Evolutionary conservation across 1,139 yeast genomes (phyloP), one percentile per base, ranked within the genome.

Genomic region (Candida sanyaensis): DNA sequence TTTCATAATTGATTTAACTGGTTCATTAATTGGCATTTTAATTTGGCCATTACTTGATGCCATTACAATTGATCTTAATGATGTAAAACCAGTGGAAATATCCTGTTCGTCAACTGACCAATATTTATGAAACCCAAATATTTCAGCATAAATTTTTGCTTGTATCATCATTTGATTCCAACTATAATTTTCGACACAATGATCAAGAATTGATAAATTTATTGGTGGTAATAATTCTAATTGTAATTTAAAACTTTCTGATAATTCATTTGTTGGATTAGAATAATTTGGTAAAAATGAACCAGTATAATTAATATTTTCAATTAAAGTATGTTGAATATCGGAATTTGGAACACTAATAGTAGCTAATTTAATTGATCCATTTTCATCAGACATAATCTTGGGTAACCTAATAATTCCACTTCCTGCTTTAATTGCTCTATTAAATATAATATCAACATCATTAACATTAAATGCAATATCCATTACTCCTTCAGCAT

Each of bases 91-190:
- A 0, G 96, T 88, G 43, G 76, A 73, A n/a, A 88, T 78, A 54
- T 85, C 88, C 39, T 69, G 71, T 56, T 88, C 95, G 64, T 88
- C 96, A 17, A 86, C 95, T 0, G 93, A 84, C 96, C 96, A 87
- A 62, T 81, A 88, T 56, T 83, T 74, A 57, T 84, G 91, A 64
- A 88, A 86, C 0, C 92, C 92, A 58, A 88, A 80, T 5, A 80
- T 78, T 13, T 67, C 63, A 29, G 83, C 80, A 62, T 88, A 88
- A 48, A 79, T 75, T 17, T 65, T 66, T 51, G 90, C 86, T 1
- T 81, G 80, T 1, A 56, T 56, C 44, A 75, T 74, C 88, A 88
- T 83, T 57, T 78, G 71, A 57, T 83, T 69, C 92, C 92, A 86
- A 37, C 79, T 79, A 58, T 83, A 86, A 64, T 88, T 88, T 54